A percentile compares a stretch with the other conserved stretches of the same genome.
These are phyloP conservation scores for Globisporangium polare DNA, from an alignment of 352 stramenopile species.

Conservation along the genomic window DNA sequence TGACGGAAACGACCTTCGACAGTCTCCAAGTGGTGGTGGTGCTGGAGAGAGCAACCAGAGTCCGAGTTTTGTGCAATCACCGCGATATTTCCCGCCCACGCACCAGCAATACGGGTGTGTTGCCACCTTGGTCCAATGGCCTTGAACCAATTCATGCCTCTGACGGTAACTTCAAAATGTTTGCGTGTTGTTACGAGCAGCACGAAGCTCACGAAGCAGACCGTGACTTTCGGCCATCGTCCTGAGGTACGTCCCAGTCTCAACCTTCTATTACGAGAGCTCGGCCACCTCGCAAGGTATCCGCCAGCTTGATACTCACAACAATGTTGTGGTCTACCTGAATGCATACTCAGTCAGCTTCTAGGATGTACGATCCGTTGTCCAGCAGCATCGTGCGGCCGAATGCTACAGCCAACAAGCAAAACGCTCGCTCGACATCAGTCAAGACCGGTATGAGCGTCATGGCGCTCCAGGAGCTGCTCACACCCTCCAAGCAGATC, in stretches of 20 bases:
- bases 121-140: too few relatives aligned
- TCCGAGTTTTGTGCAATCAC: slow-evolving; percentile 15
- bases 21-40: slow-evolving; percentile 1
- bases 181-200: slow-evolving; percentile 17
- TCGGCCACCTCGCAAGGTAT: neutral
- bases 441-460: slow-evolving; percentile 67
- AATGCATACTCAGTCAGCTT: slow-evolving; percentile 37
- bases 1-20: slow-evolving; percentile 37
- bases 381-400: slow-evolving; percentile 28
- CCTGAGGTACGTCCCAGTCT: slow-evolving; percentile 16
- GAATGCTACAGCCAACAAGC: slow-evolving; percentile 16
- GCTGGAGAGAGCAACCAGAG: neutral
- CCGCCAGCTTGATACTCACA: neutral
- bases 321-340: neutral
- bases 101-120: slow-evolving; percentile 36
- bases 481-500: slow-evolving; percentile 33
- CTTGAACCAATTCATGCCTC: neutral
- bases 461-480: slow-evolving; percentile 49
- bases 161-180: neutral
- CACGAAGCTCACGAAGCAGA: slow-evolving; percentile 33
- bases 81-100: slow-evolving; percentile 17
- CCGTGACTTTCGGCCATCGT: slow-evolving; percentile 70
- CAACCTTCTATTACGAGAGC: too few relatives aligned
- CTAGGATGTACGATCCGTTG: slow-evolving; percentile 66
- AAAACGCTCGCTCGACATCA: slow-evolving; percentile 16